These are phyloP conservation scores for Hura crepitans DNA, from an alignment of 441 rosid genomes.

Conservation along the genomic window DNA sequence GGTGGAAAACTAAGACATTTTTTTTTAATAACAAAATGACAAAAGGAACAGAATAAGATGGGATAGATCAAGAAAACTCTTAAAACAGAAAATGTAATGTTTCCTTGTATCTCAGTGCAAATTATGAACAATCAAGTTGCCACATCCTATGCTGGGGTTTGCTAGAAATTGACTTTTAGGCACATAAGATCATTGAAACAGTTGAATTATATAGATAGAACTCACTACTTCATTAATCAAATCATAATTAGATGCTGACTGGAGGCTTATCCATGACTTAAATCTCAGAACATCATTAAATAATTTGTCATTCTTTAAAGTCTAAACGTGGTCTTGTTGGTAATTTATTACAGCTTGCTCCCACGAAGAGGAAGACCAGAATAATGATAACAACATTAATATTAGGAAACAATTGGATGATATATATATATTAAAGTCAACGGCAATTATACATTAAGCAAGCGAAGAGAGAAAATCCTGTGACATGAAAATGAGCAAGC, in stretches of 20 bases:
- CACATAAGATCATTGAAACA: too few species aligned
- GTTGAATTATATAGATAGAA: not conserved
- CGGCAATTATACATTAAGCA: not conserved
- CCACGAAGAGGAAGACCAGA: not conserved
- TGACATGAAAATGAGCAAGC: constrained; percentile 3
- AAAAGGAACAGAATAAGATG: not conserved
- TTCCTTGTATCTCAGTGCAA: not conserved
- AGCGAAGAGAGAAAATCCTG: not conserved
- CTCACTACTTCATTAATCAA: not conserved
- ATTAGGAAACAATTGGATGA: not conserved
- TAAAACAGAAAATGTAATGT: not conserved
- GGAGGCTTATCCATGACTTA: not conserved
- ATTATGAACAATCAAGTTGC: not conserved
- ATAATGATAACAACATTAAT: not conserved
- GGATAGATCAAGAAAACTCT: not conserved
- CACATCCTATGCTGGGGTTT: not conserved
- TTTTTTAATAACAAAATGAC: not conserved
- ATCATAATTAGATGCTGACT: not conserved
- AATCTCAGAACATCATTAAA: not conserved
- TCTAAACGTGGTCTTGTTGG: not conserved
- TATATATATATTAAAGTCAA: constrained; percentile 7
- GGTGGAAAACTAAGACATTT: not conserved
- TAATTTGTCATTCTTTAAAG: not conserved
- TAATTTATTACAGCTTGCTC: not conserved
- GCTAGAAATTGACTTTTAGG: not conserved